A percentile compares a stretch with the other conserved stretches of the same genome.
phyloP scores from a whole-genome alignment of 306 rosid species.

The Vigna trinervia region DNA sequence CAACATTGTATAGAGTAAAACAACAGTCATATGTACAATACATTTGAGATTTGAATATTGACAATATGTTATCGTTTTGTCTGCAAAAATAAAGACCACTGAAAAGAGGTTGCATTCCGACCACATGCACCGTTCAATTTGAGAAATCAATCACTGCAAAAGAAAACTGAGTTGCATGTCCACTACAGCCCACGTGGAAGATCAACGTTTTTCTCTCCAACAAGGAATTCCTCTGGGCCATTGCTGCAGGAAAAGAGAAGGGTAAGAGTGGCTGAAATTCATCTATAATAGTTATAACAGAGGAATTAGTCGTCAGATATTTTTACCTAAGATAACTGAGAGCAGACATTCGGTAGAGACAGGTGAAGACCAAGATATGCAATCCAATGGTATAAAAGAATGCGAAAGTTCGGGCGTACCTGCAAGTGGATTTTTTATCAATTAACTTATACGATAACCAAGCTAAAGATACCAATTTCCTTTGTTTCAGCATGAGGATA shows the following conservation, averaged over 20 bases:
- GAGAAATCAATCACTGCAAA: conserved; percentile 31
- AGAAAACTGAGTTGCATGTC: conserved; percentile 19
- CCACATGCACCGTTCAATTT: conserved; percentile 38
- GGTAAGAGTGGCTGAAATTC: conserved; percentile 21
- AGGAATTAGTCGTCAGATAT: not conserved
- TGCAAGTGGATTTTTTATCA: conserved; percentile 49
- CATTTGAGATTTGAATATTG: conserved; percentile 29
- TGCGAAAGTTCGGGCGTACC: conserved; percentile 94
- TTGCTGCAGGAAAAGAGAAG: conserved; percentile 58
- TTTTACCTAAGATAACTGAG: conserved; percentile 86
- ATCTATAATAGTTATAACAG: conserved; percentile 5
- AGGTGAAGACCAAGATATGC: conserved; percentile 89
- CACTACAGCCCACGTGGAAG: conserved; percentile 68
- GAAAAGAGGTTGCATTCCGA: conserved; percentile 32
- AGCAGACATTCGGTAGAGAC: conserved; percentile 97
- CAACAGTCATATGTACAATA: conserved; percentile 46
- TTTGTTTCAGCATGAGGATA: too few species aligned
- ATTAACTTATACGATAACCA: not conserved
- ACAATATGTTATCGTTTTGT: conserved; percentile 26
- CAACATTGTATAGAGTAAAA: conserved; percentile 10
- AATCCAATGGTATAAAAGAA: conserved; percentile 95
- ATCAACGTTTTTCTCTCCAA: conserved; percentile 58
- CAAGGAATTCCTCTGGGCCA: conserved; percentile 68
- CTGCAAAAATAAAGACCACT: not conserved
- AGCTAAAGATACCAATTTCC: too few species aligned